Evolutionary conservation across 2,329 filamentous ascomycete species (phyloP).

Genomic region (Helminthosporium solani): DNA sequence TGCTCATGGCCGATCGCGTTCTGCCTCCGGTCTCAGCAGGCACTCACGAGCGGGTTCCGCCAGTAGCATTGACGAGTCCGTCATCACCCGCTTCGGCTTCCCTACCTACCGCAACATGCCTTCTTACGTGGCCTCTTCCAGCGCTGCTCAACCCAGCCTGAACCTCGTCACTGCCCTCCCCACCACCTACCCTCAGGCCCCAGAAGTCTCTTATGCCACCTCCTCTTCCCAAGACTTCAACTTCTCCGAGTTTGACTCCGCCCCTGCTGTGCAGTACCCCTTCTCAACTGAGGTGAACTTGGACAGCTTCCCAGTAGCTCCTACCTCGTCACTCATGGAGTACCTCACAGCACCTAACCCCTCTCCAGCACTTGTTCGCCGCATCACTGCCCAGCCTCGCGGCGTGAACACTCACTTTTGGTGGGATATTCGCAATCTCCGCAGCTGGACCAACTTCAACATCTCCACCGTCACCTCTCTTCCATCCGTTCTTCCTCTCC

Average conservation of each 20-base stretch:
- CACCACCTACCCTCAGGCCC: constrained; percentile 29
- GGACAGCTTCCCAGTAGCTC: constrained; percentile 39
- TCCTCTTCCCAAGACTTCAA: constrained; percentile 30
- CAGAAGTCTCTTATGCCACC: constrained; percentile 36
- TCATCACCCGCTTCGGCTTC: constrained; percentile 72
- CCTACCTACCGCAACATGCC: constrained; percentile 81
- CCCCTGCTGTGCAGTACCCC: constrained; percentile 48
- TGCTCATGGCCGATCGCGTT: constrained; percentile 46
- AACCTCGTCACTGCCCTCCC: constrained; percentile 44
- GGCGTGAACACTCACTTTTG: constrained; percentile 80
- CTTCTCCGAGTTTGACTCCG: constrained; percentile 40
- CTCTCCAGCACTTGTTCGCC: constrained; percentile 76
- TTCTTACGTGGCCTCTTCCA: constrained; percentile 51
- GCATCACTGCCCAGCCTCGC: constrained; percentile 69
- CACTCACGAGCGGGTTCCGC: constrained; percentile 62
- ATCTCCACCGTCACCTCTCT: constrained; percentile 69
- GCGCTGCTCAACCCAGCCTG: constrained; percentile 36
- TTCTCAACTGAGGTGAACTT: constrained; percentile 43
- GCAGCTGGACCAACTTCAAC: constrained; percentile 80
- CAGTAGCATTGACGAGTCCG: constrained; percentile 65
- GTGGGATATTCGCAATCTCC: constrained; percentile 91
- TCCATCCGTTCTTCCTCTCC: constrained; percentile 69
- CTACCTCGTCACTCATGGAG: constrained; percentile 68
- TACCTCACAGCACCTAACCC: constrained; percentile 82
- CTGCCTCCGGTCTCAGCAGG: constrained; percentile 13